Evolutionary conservation across 1,139 yeast species (phyloP).

Genomic region (Blastobotrys indianensis): DNA sequence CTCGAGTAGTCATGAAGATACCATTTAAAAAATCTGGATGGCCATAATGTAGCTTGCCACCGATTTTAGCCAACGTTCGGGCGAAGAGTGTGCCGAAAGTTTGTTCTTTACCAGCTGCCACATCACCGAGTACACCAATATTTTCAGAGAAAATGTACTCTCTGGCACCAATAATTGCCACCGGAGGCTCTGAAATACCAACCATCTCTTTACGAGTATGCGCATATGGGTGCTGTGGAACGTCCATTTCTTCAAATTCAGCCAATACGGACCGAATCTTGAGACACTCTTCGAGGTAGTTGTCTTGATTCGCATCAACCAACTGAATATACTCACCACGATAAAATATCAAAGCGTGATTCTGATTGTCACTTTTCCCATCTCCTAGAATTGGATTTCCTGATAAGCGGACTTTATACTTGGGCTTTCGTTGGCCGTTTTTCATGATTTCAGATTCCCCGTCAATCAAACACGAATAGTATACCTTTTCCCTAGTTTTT

Average conservation of each 20-base stretch:
- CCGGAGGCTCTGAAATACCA: slow-evolving; percentile 39
- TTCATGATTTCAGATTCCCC: slow-evolving; percentile 40
- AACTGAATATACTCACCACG: slow-evolving; percentile 87
- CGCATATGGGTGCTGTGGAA: slow-evolving; percentile 26
- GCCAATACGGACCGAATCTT: slow-evolving; percentile 71
- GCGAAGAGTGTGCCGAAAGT: slow-evolving; percentile 90
- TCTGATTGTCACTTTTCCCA: slow-evolving; percentile 86
- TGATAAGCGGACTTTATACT: slow-evolving; percentile 55
- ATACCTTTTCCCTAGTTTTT: slow-evolving; percentile 32
- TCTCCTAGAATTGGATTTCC: slow-evolving; percentile 89
- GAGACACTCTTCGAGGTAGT: slow-evolving; percentile 77
- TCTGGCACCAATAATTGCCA: slow-evolving; percentile 83
- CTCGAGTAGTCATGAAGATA: slow-evolving; percentile 82
- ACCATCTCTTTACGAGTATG: too few species aligned
- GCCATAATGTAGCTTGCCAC: slow-evolving; percentile 86
- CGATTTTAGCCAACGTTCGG: slow-evolving; percentile 75
- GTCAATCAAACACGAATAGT: slow-evolving; percentile 61
- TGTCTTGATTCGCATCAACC: slow-evolving; percentile 84
- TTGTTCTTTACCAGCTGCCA: slow-evolving; percentile 91
- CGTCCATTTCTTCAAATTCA: slow-evolving; percentile 64
- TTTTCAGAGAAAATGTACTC: slow-evolving; percentile 85
- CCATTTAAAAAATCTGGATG: slow-evolving; percentile 87
- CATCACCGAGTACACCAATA: slow-evolving; percentile 80
- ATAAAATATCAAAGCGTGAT: slow-evolving; percentile 66
- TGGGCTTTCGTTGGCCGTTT: slow-evolving; percentile 42